Percentiles rank a stretch among this genome's conserved stretches.
Conservation (phyloP, 2,329 filamentous ascomycete genomes). For the Aureobasidium sp. region DNA sequence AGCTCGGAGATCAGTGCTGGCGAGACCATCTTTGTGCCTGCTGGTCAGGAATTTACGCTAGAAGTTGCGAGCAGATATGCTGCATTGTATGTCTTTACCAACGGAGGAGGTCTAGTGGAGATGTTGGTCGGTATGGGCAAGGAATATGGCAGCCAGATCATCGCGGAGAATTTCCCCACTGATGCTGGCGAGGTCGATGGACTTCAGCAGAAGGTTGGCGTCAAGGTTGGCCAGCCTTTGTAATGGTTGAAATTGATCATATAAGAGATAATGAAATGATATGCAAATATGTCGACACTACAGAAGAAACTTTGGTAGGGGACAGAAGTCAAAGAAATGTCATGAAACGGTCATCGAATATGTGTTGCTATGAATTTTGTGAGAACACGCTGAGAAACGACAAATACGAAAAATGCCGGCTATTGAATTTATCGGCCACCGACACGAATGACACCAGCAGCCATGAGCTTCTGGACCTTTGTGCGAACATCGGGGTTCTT, state of each 20-base stretch:
- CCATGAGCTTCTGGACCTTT: conserved; percentile 92
- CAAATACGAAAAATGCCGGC: not conserved
- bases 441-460: conserved; percentile 71
- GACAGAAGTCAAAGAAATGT: not conserved
- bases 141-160: conserved; percentile 19
- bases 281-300: not conserved
- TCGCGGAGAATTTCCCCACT: conserved; percentile 7
- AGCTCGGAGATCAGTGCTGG: conserved; percentile 37
- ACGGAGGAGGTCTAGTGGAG: conserved; percentile 44
- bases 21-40: conserved; percentile 44
- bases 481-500: conserved; percentile 75
- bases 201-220: not conserved
- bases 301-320: not conserved
- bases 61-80: conserved; percentile 43
- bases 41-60: conserved; percentile 40
- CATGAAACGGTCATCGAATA: conserved; percentile 10
- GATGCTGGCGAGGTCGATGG: not conserved
- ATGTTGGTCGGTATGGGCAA: conserved; percentile 32
- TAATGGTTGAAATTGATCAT: not conserved
- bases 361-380: conserved; percentile 12
- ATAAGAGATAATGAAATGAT: not conserved
- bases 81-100: conserved; percentile 42
- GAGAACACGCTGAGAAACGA: conserved; percentile 1
- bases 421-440: conserved; percentile 25
- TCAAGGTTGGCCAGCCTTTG: not conserved